Evolutionary conservation across 1,139 yeast species (phyloP), one percentile per base, ranked within the genome.

Genomic region (Suhomyces maxii): DNA sequence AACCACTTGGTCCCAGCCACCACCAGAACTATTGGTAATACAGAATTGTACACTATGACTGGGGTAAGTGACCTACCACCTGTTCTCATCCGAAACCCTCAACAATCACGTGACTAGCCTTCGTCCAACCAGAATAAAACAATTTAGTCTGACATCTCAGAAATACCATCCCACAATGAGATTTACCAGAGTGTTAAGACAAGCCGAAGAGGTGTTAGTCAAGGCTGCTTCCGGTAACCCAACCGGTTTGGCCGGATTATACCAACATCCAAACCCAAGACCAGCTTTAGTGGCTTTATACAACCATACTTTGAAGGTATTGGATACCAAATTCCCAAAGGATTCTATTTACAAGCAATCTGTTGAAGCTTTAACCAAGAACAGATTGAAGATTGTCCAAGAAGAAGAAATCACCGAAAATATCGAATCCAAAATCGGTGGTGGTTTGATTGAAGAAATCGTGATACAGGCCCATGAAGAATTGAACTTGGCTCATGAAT

Each of bases 401-500:
- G 60, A 68, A 35, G 78, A 80, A 51, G 89, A 84, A 55, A 80
- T 83, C 49, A 71, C 78, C 40, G 87, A 80, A 60, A 80, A 76
- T 56, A 86, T 89, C 58, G 96, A 89, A 70, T 69, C 73, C 53
- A 72, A 83, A 64, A 85, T 89, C 54, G 96, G 95, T 14, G 82
- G 85, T 54, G 96, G 96, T 2, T 79, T 89, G 56, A 84, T 89
- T 54, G 96, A 89, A 69, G 96, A 89, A 71, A 70, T 89, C 47
- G 67, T 89, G 48, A 75, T 87, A 51, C 96, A 89, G 70, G 96
- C 96, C 12, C 81, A 84, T 56, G 95, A 88, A 51, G 96, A 89
- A 69, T 79, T 82, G 57, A 78, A 73, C 43, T 76, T 89, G 64
- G 85, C 89, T 45, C 72, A 80, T 58, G 80, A 83, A 64, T 72